These are phyloP conservation scores for Cryphonectria parasitica DNA, from an alignment of 2,329 filamentous ascomycete genomes.

Conservation along the genomic window DNA sequence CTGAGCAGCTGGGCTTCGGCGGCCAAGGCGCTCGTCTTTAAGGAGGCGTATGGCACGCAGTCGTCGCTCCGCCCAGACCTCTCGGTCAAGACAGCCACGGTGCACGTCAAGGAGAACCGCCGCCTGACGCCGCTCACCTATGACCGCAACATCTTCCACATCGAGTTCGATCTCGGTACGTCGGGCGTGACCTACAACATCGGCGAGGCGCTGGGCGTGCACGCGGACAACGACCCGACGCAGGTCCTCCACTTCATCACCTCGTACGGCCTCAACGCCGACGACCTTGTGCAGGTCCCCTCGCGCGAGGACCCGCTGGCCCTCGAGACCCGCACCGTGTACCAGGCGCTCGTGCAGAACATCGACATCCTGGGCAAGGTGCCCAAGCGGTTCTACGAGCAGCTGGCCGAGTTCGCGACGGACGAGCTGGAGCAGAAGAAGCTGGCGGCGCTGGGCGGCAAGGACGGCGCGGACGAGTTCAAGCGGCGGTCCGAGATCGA, in stretches of 20 bases:
- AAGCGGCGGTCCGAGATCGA: constrained; percentile 91
- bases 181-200: constrained; percentile 96
- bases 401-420: constrained; percentile 81
- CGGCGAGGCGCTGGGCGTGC: constrained; percentile 93
- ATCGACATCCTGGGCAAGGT: constrained; percentile 96
- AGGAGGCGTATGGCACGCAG: constrained; percentile 85
- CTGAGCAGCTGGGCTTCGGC: constrained; percentile 80
- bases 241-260: constrained; percentile 85
- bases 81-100: constrained; percentile 80
- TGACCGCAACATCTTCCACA: constrained; percentile 99
- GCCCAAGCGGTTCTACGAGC: constrained; percentile 97
- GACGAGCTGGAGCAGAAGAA: constrained; percentile 83
- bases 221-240: constrained; percentile 85
- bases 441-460: constrained; percentile 74
- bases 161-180: constrained; percentile 92
- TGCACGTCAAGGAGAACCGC: constrained; percentile 93
- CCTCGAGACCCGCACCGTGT: constrained; percentile 87
- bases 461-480: constrained; percentile 85
- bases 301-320: constrained; percentile 75
- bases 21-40: constrained; percentile 88
- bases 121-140: constrained; percentile 86
- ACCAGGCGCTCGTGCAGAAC: constrained; percentile 89
- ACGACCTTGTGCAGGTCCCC: constrained; percentile 89
- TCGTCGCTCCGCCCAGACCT: constrained; percentile 81
- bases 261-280: constrained; percentile 81